Percentiles rank a stretch among this genome's conserved stretches.
These are phyloP conservation scores for Rosellinia necatrix DNA, from an alignment of 2,329 filamentous ascomycete genomes.

Conservation along the genomic window DNA sequence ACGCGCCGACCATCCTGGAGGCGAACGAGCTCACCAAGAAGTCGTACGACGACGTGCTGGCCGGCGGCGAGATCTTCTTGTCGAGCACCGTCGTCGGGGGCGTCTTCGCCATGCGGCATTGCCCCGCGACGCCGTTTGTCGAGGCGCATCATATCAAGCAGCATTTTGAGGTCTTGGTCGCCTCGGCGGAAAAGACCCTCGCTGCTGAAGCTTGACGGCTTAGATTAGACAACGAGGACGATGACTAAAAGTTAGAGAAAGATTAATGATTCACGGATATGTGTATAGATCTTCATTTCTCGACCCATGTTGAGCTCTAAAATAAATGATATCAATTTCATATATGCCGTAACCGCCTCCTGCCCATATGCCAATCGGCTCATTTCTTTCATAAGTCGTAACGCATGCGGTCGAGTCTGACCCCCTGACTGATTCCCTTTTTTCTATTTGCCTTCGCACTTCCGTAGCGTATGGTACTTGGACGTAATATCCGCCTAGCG, in stretches of 20 bases:
- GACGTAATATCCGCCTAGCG: neutral
- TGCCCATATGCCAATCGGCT: conserved; percentile 1
- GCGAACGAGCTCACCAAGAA: conserved; percentile 72
- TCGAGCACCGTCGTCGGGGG: conserved; percentile 77
- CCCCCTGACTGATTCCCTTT: no score
- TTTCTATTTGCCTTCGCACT: neutral
- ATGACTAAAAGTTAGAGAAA: conserved; percentile 9
- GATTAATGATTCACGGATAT: conserved; percentile 1
- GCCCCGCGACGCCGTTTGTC: conserved; percentile 71
- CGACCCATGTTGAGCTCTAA: neutral
- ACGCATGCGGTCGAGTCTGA: neutral
- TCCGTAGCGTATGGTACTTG: neutral
- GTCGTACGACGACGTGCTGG: conserved; percentile 77
- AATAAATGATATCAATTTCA: neutral
- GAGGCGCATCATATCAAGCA: conserved; percentile 73
- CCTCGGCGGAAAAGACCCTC: conserved; percentile 62
- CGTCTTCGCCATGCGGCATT: conserved; percentile 78
- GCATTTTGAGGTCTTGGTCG: conserved; percentile 76
- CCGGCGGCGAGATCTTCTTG: conserved; percentile 77
- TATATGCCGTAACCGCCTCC: neutral
- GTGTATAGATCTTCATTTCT: conserved; percentile 5
- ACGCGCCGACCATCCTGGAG: conserved; percentile 47
- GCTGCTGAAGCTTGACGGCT: conserved; percentile 29
- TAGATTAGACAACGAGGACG: neutral
- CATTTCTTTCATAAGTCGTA: conserved; percentile 6